These are phyloP conservation scores for Malus hybrid DNA, from an alignment of 331 rosid species.

Conservation along the genomic window DNA sequence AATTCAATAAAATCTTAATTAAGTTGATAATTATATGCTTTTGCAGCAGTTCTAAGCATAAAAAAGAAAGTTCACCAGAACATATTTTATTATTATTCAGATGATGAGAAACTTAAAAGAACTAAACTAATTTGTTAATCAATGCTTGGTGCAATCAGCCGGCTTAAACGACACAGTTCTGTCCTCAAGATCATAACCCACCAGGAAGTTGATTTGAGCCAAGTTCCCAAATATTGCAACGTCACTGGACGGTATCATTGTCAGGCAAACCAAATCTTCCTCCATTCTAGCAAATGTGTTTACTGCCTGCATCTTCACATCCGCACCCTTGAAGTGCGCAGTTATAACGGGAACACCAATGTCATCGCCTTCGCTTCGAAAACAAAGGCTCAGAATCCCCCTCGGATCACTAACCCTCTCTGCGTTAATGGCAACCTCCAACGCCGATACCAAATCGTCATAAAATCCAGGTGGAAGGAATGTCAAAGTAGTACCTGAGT, in stretches of 20 bases:
- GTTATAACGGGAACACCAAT: constrained; percentile 20
- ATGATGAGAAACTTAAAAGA: too few relatives aligned
- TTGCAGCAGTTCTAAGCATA: too few relatives aligned
- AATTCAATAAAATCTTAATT: too few relatives aligned
- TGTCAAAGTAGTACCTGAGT: constrained; percentile 48
- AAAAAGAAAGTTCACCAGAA: too few relatives aligned
- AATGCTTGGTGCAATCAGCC: constrained; percentile 26
- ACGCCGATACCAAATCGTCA: constrained; percentile 9
- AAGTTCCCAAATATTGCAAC: constrained; percentile 39
- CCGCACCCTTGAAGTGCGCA: constrained; percentile 42
- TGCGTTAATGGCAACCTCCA: constrained; percentile 13
- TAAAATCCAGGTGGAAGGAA: constrained; percentile 9
- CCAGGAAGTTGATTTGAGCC: constrained; percentile 42
- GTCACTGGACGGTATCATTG: constrained; percentile 1
- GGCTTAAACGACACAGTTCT: constrained; percentile 34
- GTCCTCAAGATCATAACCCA: constrained; percentile 36
- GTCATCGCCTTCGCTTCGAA: background rate
- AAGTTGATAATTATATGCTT: too few relatives aligned
- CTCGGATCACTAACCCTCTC: constrained; percentile 25
- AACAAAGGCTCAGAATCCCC: constrained; percentile 26
- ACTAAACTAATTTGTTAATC: background rate
- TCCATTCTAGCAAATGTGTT: constrained; percentile 28
- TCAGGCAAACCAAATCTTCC: constrained; percentile 31
- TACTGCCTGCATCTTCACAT: constrained; percentile 21
- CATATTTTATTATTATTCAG: too few relatives aligned